A percentile compares a stretch with the other conserved stretches of the same genome.
Evolutionary conservation across 1,284 basidiomycete species (phyloP).

Genomic region (Ganoderma boninense): DNA sequence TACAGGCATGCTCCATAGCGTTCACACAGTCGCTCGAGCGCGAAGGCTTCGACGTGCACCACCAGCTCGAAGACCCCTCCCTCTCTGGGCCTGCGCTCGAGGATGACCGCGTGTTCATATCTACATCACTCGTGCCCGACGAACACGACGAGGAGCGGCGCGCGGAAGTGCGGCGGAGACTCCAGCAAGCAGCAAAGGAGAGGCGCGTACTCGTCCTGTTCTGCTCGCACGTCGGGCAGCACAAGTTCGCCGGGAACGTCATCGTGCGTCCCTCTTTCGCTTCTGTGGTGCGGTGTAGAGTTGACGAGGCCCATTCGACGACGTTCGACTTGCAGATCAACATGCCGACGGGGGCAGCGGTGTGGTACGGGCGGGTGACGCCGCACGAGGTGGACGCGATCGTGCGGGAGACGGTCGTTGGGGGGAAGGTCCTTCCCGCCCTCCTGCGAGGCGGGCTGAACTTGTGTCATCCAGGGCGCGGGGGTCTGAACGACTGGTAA

Average conservation of each 20-base stretch:
- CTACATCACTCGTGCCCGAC: slow-evolving; percentile 39
- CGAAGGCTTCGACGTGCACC: slow-evolving; percentile 78
- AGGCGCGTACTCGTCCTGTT: slow-evolving; percentile 79
- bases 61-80: slow-evolving; percentile 74
- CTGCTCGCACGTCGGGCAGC: slow-evolving; percentile 90
- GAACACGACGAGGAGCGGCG: slow-evolving; percentile 37
- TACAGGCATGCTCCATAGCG: slow-evolving; percentile 47
- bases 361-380: slow-evolving; percentile 95
- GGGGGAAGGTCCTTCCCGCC: slow-evolving; percentile 83
- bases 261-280: too few relatives aligned
- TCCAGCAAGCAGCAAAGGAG: slow-evolving; percentile 52
- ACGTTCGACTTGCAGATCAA: slow-evolving; percentile 65
- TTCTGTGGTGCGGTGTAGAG: too few relatives aligned
- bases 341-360: slow-evolving; percentile 81
- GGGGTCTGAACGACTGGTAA: slow-evolving; percentile 79
- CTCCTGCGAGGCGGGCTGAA: slow-evolving; percentile 87
- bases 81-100: slow-evolving; percentile 60
- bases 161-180: slow-evolving; percentile 53
- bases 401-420: slow-evolving; percentile 86
- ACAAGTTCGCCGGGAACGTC: slow-evolving; percentile 93
- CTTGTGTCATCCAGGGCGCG: slow-evolving; percentile 69
- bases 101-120: slow-evolving; percentile 50
- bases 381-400: slow-evolving; percentile 89
- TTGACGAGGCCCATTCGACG: background rate
- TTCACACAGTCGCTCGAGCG: slow-evolving; percentile 67